These are phyloP conservation scores for Ampelomyces quisqualis DNA, from an alignment of 2,329 filamentous ascomycete genomes.

Conservation along the genomic window DNA sequence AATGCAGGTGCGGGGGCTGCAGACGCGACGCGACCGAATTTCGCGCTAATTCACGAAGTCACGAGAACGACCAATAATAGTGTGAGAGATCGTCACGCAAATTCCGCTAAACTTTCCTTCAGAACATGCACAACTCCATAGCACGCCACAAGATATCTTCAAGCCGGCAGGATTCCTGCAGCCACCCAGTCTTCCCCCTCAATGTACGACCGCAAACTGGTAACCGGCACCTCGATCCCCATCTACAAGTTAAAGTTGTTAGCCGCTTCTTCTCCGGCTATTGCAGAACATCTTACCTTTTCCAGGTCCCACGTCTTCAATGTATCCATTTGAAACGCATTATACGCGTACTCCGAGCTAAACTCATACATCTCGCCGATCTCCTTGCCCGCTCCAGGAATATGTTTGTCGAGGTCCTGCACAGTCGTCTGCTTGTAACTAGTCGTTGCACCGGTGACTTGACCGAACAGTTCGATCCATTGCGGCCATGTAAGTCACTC, in stretches of 20 bases:
- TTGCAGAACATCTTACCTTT: too few relatives aligned
- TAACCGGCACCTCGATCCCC: slow-evolving; percentile 13
- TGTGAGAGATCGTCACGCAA: too few relatives aligned
- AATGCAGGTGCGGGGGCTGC: too few relatives aligned
- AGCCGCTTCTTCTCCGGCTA: too few relatives aligned
- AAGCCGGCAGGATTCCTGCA: slow-evolving; percentile 13
- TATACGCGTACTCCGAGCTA: slow-evolving; percentile 36
- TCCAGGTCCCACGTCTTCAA: slow-evolving; percentile 13
- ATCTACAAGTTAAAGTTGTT: too few relatives aligned
- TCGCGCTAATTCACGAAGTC: too few relatives aligned
- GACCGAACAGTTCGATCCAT: slow-evolving; percentile 25
- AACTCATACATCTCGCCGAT: slow-evolving; percentile 32
- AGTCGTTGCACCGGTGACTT: slow-evolving; percentile 17
- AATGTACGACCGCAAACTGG: slow-evolving; percentile 11
- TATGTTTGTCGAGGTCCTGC: slow-evolving; percentile 17
- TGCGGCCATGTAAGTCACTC: slow-evolving; percentile 22
- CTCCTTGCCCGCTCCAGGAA: slow-evolving; percentile 27
- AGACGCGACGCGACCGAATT: too few relatives aligned
- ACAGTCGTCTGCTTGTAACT: slow-evolving; percentile 19
- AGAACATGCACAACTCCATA: too few relatives aligned
- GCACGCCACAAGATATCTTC: too few relatives aligned
- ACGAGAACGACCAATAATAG: too few relatives aligned
- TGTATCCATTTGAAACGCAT: slow-evolving; percentile 27
- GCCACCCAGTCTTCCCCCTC: slow-evolving; percentile 20
- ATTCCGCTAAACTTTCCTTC: too few relatives aligned